phyloP scores from a whole-genome alignment of 2,329 filamentous ascomycete genomes.

The Malbranchea cinnamomea region DNA sequence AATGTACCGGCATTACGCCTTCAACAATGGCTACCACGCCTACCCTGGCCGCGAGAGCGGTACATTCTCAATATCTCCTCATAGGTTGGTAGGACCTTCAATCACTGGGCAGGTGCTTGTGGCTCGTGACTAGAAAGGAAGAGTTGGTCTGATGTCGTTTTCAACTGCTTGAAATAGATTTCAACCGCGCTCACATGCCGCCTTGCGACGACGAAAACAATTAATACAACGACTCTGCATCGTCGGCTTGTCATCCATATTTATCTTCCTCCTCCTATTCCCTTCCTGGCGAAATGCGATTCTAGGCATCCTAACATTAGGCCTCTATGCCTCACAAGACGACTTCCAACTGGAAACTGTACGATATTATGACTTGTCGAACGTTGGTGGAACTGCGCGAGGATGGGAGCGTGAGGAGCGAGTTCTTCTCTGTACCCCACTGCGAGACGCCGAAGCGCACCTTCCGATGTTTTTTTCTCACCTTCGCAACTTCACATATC shows the following conservation, averaged over 20 bases:
- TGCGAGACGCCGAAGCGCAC: slow-evolving; percentile 84
- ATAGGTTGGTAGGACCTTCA: slow-evolving; percentile 63
- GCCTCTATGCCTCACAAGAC: slow-evolving; percentile 50
- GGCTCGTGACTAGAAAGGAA: not conserved
- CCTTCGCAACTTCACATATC: slow-evolving; percentile 89
- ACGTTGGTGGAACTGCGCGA: slow-evolving; percentile 77
- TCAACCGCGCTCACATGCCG: slow-evolving; percentile 64
- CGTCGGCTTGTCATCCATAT: slow-evolving; percentile 38
- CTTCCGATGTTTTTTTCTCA: slow-evolving; percentile 98
- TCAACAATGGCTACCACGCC: slow-evolving; percentile 56
- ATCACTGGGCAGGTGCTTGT: too few relatives aligned
- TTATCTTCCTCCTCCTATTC: slow-evolving; percentile 57
- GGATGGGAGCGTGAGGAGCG: slow-evolving; percentile 96
- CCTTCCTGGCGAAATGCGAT: slow-evolving; percentile 53
- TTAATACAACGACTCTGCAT: slow-evolving; percentile 54
- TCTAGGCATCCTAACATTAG: slow-evolving; percentile 50
- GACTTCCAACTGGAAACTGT: slow-evolving; percentile 82
- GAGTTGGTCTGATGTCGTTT: not conserved
- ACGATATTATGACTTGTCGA: slow-evolving; percentile 88
- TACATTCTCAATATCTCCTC: slow-evolving; percentile 76
- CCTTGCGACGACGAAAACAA: slow-evolving; percentile 57
- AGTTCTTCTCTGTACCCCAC: slow-evolving; percentile 83
- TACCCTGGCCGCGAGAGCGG: slow-evolving; percentile 54
- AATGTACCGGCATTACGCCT: slow-evolving; percentile 80
- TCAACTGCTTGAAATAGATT: slow-evolving; percentile 42